A percentile compares a stretch with the other conserved stretches of the same genome.
Conservation (phyloP, 2,329 filamentous ascomycete species). For the Beauveria caledonica region DNA sequence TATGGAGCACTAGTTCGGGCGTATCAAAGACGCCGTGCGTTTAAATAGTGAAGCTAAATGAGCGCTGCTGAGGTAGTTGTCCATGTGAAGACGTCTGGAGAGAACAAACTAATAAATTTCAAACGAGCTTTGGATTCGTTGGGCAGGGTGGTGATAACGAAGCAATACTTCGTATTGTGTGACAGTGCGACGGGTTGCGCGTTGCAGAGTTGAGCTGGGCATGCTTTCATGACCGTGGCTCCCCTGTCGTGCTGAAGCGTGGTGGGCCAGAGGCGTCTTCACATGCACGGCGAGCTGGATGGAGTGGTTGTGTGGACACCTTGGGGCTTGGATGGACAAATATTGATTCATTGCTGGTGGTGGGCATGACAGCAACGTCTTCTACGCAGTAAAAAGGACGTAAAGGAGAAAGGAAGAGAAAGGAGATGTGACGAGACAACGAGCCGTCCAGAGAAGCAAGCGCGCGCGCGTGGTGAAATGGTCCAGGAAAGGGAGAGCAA, state of each 20-base stretch:
- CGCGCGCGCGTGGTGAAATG: not conserved
- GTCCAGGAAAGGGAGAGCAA: not conserved
- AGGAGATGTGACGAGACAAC: not conserved
- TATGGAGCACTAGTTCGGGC: too few relatives aligned
- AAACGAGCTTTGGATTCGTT: too few relatives aligned
- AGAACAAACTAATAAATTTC: not conserved
- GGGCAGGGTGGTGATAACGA: not conserved
- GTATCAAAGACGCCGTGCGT: not conserved
- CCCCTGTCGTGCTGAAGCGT: conserved; percentile 9
- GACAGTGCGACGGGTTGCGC: not conserved
- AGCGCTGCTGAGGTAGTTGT: not conserved
- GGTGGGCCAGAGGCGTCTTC: conserved; percentile 1
- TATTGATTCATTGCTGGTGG: not conserved
- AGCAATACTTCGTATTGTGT: not conserved
- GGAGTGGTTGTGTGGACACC: not conserved
- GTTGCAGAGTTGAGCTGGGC: not conserved
- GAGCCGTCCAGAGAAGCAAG: not conserved
- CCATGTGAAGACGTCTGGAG: not conserved
- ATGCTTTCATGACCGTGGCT: not conserved
- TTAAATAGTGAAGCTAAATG: not conserved
- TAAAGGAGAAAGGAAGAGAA: not conserved
- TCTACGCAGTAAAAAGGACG: not conserved
- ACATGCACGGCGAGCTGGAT: not conserved
- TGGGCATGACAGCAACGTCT: not conserved
- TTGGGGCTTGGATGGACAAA: not conserved